Evolutionary conservation across 805 yeast species (phyloP).

Genomic region (Isabelozyma rhagii): DNA sequence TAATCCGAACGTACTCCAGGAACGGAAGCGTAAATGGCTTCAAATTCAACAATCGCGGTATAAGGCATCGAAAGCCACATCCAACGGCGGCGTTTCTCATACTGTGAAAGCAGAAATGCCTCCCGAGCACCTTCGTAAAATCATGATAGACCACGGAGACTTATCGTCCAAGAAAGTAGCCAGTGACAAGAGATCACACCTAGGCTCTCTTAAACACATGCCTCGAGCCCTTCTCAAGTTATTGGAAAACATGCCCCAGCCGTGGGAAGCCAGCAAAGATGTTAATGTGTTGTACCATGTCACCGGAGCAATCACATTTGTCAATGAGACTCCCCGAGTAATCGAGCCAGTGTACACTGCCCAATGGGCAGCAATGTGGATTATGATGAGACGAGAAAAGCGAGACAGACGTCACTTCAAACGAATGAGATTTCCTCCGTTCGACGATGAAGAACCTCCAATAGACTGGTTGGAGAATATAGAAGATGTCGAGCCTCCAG

Average conservation of each 20-base stretch:
- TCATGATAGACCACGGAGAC: conserved; percentile 80
- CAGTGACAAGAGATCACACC: conserved; percentile 78
- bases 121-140: conserved; percentile 86
- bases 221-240: conserved; percentile 93
- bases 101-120: conserved; percentile 81
- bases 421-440: conserved; percentile 91
- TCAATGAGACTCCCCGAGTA: conserved; percentile 87
- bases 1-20: conserved; percentile 21
- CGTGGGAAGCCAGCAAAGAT: conserved; percentile 89
- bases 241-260: conserved; percentile 95
- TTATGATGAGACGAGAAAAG: conserved; percentile 90
- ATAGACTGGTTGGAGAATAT: conserved; percentile 77
- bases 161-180: conserved; percentile 75
- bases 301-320: conserved; percentile 94
- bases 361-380: conserved; percentile 95
- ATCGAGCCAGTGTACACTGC: conserved; percentile 89
- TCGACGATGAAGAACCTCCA: conserved; percentile 97
- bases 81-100: conserved; percentile 47
- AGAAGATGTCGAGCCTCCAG: conserved; percentile 67
- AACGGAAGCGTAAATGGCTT: conserved; percentile 57
- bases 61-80: conserved; percentile 22
- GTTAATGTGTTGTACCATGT: conserved; percentile 87
- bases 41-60: conserved; percentile 59
- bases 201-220: conserved; percentile 90
- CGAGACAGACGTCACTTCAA: conserved; percentile 86